Percentiles rank a stretch among this genome's conserved stretches.
Conservation (phyloP, 2,329 filamentous ascomycete species). For the Sphaerulina vaccinii region DNA sequence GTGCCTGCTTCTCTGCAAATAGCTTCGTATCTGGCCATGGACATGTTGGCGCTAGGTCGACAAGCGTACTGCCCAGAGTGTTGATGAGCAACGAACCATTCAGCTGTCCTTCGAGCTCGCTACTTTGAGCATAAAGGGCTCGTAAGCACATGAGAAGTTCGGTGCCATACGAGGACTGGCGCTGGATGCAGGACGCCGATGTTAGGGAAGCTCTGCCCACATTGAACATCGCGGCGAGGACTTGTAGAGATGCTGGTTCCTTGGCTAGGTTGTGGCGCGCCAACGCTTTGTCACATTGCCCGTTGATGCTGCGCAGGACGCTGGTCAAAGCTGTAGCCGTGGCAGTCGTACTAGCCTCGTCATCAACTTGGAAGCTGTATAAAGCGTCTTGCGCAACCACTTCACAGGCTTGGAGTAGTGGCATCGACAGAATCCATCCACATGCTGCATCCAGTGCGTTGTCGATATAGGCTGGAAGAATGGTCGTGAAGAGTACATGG, state of each 20-base stretch:
- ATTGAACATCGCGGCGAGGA: constrained; percentile 16
- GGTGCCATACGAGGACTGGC: constrained; percentile 6
- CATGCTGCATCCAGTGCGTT: constrained; percentile 45
- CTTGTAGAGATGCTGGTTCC: background rate
- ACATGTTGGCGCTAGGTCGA: background rate
- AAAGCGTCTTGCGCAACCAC: constrained; percentile 46
- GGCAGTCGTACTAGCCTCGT: background rate
- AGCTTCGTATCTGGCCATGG: constrained; percentile 27
- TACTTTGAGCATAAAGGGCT: constrained; percentile 4
- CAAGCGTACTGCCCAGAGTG: background rate
- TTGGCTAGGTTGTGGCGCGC: background rate
- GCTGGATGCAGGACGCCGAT: constrained; percentile 18
- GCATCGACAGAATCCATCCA: constrained; percentile 54
- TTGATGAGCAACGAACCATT: constrained; percentile 1
- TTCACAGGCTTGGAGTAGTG: constrained; percentile 51
- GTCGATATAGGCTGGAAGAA: constrained; percentile 59
- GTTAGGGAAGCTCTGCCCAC: constrained; percentile 20
- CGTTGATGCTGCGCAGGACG: background rate
- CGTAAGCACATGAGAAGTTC: constrained; percentile 12
- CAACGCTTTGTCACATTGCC: background rate
- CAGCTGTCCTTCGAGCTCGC: constrained; percentile 6
- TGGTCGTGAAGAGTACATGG: constrained; percentile 51
- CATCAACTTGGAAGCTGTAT: constrained; percentile 31
- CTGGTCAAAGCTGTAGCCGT: background rate
- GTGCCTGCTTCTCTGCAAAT: constrained; percentile 42